A percentile compares a stretch with the other conserved stretches of the same genome.
phyloP scores from a whole-genome alignment of 2,329 filamentous ascomycete genomes.

The Paecilomyces sp. region DNA sequence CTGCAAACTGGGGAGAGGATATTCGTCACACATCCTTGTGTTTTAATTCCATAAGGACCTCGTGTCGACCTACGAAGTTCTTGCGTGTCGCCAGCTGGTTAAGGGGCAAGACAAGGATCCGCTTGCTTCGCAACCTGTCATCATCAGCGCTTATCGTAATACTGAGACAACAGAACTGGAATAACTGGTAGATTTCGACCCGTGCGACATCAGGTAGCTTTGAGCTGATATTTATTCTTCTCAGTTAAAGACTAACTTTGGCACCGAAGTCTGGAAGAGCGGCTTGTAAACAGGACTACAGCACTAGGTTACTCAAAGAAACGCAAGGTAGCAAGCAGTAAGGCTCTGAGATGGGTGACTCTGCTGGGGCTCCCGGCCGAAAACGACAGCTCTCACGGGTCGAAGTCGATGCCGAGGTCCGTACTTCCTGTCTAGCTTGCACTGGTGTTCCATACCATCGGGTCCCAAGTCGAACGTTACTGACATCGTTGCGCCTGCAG shows the following conservation, averaged over 20 bases:
- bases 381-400: neutral
- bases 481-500: neutral
- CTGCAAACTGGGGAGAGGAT: neutral
- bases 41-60: neutral
- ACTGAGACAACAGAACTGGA: neutral
- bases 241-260: neutral
- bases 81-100: neutral
- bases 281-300: neutral
- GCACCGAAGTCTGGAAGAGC: neutral
- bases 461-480: neutral
- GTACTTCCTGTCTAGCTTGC: neutral
- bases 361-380: neutral
- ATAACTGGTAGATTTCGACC: neutral
- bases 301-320: neutral
- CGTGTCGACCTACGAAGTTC: neutral
- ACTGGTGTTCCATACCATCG: neutral
- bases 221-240: neutral
- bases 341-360: neutral
- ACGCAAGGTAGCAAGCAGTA: neutral
- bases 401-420: neutral
- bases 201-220: neutral
- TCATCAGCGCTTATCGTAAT: neutral
- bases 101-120: neutral
- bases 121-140: neutral
- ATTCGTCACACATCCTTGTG: neutral